These are phyloP conservation scores for Solanum arcanum DNA, from an alignment of 257 asterid species.

Conservation along the genomic window DNA sequence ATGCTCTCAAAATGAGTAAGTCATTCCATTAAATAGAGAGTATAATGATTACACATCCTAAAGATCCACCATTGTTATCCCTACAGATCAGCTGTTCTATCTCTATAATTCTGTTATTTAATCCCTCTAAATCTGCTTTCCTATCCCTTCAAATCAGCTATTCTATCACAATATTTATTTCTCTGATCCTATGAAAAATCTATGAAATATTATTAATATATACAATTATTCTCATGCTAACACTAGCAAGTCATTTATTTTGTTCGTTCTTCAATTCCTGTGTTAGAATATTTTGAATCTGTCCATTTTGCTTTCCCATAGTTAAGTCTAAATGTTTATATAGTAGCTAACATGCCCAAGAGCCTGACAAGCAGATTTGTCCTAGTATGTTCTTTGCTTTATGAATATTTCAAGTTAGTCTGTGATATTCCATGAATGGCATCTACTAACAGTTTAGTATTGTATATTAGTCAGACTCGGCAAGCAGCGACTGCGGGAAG, in stretches of 20 bases:
- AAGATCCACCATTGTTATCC: background rate
- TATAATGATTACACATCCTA: background rate
- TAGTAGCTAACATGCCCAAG: background rate
- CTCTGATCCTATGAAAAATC: background rate
- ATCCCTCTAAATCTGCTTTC: background rate
- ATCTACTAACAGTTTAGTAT: background rate
- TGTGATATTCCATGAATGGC: background rate
- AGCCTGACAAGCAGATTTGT: background rate
- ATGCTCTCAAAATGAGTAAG: background rate
- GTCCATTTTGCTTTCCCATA: background rate
- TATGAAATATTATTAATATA: no score
- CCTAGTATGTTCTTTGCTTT: background rate
- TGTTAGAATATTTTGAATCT: background rate
- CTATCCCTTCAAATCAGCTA: background rate
- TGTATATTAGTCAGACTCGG: constrained; percentile 39
- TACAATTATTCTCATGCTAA: background rate
- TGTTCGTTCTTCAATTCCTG: background rate
- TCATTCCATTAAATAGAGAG: background rate
- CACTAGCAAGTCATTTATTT: background rate
- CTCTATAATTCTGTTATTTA: background rate
- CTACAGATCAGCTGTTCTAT: background rate
- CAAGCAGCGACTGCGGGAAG: constrained; percentile 83
- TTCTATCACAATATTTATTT: background rate
- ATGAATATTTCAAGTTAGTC: background rate
- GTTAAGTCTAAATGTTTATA: background rate